Conservation (phyloP, 352 stramenopile genomes). For the Globisporangium paroecandrum region DNA sequence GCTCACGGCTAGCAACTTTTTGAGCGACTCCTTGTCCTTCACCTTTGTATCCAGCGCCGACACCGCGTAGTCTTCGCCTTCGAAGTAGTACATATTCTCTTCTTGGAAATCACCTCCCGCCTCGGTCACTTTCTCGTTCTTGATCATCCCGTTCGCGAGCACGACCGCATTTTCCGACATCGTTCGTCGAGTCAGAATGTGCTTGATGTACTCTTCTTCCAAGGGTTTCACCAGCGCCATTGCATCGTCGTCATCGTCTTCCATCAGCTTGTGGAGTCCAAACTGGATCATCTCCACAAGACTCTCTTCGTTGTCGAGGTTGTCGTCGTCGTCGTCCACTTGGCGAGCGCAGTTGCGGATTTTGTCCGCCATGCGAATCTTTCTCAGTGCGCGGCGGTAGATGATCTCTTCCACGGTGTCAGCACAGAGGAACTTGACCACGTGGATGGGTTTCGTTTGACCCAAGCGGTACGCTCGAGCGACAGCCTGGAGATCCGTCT, state of each 20-base stretch:
- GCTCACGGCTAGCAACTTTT: constrained; percentile 30
- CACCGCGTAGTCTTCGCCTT: constrained; percentile 67
- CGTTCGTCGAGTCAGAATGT: constrained; percentile 36
- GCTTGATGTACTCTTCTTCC: constrained; percentile 52
- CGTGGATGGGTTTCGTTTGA: constrained; percentile 74
- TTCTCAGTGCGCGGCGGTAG: constrained; percentile 62
- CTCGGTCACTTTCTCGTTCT: constrained; percentile 48
- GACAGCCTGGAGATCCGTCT: constrained; percentile 67
- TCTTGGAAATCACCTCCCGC: constrained; percentile 57
- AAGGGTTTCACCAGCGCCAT: constrained; percentile 42
- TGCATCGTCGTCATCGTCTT: constrained; percentile 25
- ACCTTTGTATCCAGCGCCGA: constrained; percentile 27
- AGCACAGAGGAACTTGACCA: constrained; percentile 74
- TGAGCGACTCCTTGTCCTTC: constrained; percentile 40
- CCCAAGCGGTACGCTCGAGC: constrained; percentile 67
- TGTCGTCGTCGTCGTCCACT: constrained; percentile 23
- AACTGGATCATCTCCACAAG: constrained; percentile 76
- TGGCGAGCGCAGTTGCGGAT: constrained; percentile 63
- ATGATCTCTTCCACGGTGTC: constrained; percentile 82
- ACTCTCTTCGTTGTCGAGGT: constrained; percentile 41
- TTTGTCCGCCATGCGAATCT: constrained; percentile 70
- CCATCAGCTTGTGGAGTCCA: constrained; percentile 64
- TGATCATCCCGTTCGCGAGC: constrained; percentile 27
- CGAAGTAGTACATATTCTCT: constrained; percentile 86
- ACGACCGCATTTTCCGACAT: background rate